Percentiles rank a stretch among this genome's conserved stretches.
Conservation (phyloP, 129 eudicot genomes). For the Scalesia atractyloides region DNA sequence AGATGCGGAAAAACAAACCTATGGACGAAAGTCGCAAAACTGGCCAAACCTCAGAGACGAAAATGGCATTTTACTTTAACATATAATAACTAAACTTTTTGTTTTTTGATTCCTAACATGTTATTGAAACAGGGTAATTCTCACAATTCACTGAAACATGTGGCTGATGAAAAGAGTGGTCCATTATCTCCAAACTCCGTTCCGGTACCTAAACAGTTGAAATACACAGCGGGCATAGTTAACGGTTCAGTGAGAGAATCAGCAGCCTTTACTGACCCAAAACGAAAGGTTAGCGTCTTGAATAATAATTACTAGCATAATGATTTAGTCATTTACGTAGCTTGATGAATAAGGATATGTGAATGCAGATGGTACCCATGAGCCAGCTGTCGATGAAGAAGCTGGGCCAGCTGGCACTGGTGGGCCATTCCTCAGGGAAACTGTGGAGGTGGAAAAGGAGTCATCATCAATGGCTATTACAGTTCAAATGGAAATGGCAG, state of each 20-base stretch:
- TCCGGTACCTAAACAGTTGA: slow-evolving; percentile 91
- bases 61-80: neutral
- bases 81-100: neutral
- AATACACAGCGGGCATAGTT: slow-evolving; percentile 91
- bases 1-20: no score
- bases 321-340: neutral
- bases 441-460: slow-evolving; percentile 99
- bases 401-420: slow-evolving; percentile 67
- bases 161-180: slow-evolving; percentile 75
- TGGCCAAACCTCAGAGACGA: no score
- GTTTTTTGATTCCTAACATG: slow-evolving; percentile 4
- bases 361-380: slow-evolving; percentile 88
- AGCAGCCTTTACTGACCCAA: slow-evolving; percentile 87
- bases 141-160: slow-evolving; percentile 65
- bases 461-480: slow-evolving; percentile 95
- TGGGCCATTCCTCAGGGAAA: slow-evolving; percentile 83
- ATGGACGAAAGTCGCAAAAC: no score
- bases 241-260: slow-evolving; percentile 84
- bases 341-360: slow-evolving; percentile 7
- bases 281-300: slow-evolving; percentile 64
- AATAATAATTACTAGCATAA: neutral
- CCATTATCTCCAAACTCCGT: slow-evolving; percentile 81
- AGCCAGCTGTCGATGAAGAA: slow-evolving; percentile 85
- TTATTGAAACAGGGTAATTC: slow-evolving; percentile 56
- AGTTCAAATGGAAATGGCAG: slow-evolving; percentile 99